Evolutionary conservation across 2,329 filamentous ascomycete species (phyloP), one percentile per base, ranked within the genome.

Genomic region (Penicillium sp.): DNA sequence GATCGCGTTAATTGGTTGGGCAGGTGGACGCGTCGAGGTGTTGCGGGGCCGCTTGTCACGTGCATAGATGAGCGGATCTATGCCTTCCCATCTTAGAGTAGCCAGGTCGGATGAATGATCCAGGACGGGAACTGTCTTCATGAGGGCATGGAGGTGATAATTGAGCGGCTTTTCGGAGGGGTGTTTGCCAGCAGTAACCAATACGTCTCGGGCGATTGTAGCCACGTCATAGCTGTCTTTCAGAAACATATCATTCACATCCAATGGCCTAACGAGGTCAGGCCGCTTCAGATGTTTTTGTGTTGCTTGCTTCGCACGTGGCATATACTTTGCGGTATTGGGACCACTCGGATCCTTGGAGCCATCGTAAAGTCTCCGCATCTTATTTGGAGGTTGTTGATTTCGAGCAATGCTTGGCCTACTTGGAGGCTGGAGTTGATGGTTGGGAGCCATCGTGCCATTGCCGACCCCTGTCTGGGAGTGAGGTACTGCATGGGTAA

Each of bases 191-290:
- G 84, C 79, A 16, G 84, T 83, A 49, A 88, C 80, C 11, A 89
- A 73, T 7, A 90, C 79, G 67, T 88, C 85, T 50, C 84, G 75
- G 5, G 86, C 86, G 58, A 89, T 86, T 0, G 84, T 88, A 45
- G 80, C 78, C 1, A 82, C 79, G 64, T 88, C 80, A 65, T 89
- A 89, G 16, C 72, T 77, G 6, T 77, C 77, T 58, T 81, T 82
- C 26, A 77, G 57, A 5, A 74, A 58, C 3, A 74, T 73, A 49
- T 79, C 71, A 24, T 61, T 59, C 49, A 66, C 63, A 3, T 74
- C 67, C 16, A 86, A 65, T 0, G 75, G 73, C 59, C 80, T 74
- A 4, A 81, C 78, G 35, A 82, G 65, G 46, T 74, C 67, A 53
- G 61, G 5, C 59, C 73, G 66, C 59, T 63, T 68, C 66, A 48